phyloP scores from a whole-genome alignment of 768 basidiomycete species.

The Xerocomus brunneocitrinus region DNA sequence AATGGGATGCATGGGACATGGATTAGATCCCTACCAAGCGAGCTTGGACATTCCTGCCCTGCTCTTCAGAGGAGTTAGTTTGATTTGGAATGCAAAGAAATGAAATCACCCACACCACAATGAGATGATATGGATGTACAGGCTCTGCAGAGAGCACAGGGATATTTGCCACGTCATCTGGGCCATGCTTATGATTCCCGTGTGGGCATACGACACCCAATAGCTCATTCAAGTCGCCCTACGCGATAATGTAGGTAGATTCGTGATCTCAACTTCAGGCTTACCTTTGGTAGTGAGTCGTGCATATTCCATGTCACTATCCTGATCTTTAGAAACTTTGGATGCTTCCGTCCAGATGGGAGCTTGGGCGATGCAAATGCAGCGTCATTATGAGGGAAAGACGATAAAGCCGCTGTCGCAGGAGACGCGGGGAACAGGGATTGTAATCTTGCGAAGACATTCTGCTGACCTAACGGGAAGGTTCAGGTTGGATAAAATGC shows the following conservation, averaged over 20 bases:
- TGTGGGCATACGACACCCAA: constrained; percentile 53
- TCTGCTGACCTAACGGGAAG: constrained; percentile 30
- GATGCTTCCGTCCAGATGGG: constrained; percentile 22
- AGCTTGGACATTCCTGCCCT: constrained; percentile 81
- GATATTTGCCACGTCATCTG: constrained; percentile 29
- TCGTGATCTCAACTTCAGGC: constrained; percentile 2
- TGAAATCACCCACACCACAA: constrained; percentile 59
- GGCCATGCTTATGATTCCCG: constrained; percentile 29
- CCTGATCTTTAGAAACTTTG: constrained; percentile 57
- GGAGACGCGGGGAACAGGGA: constrained; percentile 44
- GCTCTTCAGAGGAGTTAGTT: constrained; percentile 37
- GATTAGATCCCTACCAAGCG: constrained; percentile 46
- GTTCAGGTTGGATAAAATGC: constrained; percentile 6
- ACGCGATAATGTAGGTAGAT: constrained; percentile 2
- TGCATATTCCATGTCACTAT: constrained; percentile 87
- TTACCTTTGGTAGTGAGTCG: constrained; percentile 71
- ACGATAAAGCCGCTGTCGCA: constrained; percentile 16
- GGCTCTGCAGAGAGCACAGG: constrained; percentile 48
- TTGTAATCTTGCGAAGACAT: constrained; percentile 49
- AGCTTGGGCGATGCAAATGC: constrained; percentile 21
- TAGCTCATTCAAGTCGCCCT: constrained; percentile 74
- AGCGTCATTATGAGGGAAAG: constrained; percentile 18
- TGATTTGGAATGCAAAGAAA: not conserved
- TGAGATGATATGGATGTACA: constrained; percentile 68
- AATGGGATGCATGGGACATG: not conserved